Conservation (phyloP, 257 asterid genomes). For the Eustoma russellianum region DNA sequence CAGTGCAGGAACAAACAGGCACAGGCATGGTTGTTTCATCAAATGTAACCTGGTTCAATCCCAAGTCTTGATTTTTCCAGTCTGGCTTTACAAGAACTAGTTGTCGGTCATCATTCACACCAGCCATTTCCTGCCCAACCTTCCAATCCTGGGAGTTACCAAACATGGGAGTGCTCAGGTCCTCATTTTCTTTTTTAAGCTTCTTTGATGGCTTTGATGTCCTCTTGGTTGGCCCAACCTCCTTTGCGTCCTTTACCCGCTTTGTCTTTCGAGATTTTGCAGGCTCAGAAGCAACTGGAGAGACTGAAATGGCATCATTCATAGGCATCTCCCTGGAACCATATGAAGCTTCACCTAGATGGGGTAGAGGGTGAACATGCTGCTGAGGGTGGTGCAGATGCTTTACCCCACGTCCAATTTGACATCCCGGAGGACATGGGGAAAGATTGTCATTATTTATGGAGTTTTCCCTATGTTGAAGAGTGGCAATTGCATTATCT, state of each 20-base stretch:
- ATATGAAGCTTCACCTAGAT: constrained; percentile 43
- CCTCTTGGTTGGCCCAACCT: constrained; percentile 24
- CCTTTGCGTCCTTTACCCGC: constrained; percentile 52
- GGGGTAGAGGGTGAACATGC: constrained; percentile 41
- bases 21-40: constrained; percentile 93
- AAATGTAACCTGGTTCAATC: constrained; percentile 79
- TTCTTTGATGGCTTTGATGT: constrained; percentile 47
- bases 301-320: constrained; percentile 31
- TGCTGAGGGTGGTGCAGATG: constrained; percentile 76
- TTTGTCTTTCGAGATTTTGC: constrained; percentile 54
- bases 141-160: constrained; percentile 39
- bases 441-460: constrained; percentile 36
- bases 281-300: constrained; percentile 47
- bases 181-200: constrained; percentile 51
- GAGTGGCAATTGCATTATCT: constrained; percentile 82
- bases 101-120: constrained; percentile 25
- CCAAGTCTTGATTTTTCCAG: constrained; percentile 92
- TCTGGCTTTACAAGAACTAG: constrained; percentile 33
- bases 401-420: constrained; percentile 60
- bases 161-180: constrained; percentile 34
- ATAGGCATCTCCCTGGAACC: constrained; percentile 36
- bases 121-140: constrained; percentile 21
- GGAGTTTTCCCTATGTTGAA: constrained; percentile 58
- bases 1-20: constrained; percentile 94
- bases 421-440: constrained; percentile 70